These are phyloP conservation scores for Ophiostoma quercus DNA, from an alignment of 2,329 filamentous ascomycete genomes.

Conservation along the genomic window DNA sequence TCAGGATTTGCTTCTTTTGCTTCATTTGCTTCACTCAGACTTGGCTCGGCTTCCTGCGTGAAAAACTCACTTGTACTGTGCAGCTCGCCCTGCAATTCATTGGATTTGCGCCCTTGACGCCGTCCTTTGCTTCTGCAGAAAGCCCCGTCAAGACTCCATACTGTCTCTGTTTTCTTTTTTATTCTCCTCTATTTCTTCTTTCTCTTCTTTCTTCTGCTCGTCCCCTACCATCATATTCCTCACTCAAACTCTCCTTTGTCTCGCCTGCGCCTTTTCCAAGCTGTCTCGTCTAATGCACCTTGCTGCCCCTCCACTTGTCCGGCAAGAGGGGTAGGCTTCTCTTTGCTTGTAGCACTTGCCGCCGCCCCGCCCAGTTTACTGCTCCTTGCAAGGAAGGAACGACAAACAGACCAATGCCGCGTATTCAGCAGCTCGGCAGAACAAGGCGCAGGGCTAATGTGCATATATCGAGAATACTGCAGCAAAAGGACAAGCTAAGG, in stretches of 20 bases:
- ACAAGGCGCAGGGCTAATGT: background rate
- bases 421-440: background rate
- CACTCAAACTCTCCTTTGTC: background rate
- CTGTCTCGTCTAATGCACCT: conserved; percentile 3
- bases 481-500: background rate
- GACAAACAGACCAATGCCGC: background rate
- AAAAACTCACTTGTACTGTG: background rate
- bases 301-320: conserved; percentile 6
- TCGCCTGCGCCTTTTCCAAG: conserved; percentile 6
- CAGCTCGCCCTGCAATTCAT: conserved; percentile 2
- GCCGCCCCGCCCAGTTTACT: background rate
- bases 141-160: background rate
- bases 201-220: background rate
- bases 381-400: background rate
- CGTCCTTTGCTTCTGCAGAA: background rate
- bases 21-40: background rate
- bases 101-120: background rate
- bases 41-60: background rate
- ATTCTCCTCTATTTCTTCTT: background rate
- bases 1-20: background rate
- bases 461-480: background rate
- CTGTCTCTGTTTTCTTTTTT: background rate
- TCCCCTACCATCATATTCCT: background rate
- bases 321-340: conserved; percentile 1
- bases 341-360: background rate